These are phyloP conservation scores for Ettlia oleoabundans DNA, from an alignment of 139 green algal species.

Conservation along the genomic window DNA sequence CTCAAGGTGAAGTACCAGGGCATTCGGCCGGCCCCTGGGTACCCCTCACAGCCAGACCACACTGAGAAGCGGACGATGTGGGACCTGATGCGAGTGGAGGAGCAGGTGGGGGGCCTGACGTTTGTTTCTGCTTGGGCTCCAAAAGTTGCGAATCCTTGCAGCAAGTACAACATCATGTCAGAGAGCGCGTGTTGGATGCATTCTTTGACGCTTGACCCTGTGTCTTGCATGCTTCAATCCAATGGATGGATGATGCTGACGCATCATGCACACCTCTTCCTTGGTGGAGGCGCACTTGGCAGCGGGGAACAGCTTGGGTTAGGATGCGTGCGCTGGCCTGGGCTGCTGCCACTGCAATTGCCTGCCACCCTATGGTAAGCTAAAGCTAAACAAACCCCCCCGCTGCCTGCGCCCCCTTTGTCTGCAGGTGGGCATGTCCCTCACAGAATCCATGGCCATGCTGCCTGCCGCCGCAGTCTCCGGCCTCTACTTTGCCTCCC, in stretches of 20 bases:
- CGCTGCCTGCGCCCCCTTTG: neutral
- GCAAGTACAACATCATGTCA: too few species aligned
- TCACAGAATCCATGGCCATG: slow-evolving; percentile 98
- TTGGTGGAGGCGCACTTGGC: too few species aligned
- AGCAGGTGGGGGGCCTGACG: slow-evolving; percentile 29
- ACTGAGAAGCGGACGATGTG: slow-evolving; percentile 98
- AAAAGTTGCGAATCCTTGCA: neutral
- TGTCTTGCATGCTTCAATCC: too few species aligned
- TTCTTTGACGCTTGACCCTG: too few species aligned
- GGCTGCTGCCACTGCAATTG: too few species aligned
- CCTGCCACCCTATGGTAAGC: neutral
- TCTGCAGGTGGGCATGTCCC: slow-evolving; percentile 73
- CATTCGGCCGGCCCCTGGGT: slow-evolving; percentile 97
- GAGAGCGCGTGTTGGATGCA: too few species aligned
- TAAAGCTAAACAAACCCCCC: neutral
- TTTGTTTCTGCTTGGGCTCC: neutral
- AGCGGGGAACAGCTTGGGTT: too few species aligned
- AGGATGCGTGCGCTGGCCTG: too few species aligned
- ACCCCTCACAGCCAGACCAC: slow-evolving; percentile 98
- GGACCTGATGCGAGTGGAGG: slow-evolving; percentile 88
- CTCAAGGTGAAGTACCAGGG: slow-evolving; percentile 97
- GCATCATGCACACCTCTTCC: too few species aligned
- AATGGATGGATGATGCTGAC: too few species aligned
- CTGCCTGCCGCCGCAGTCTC: slow-evolving; percentile 91
- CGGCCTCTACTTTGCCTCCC: slow-evolving; percentile 95